Evolutionary conservation across 805 yeast species (phyloP), one percentile per base, ranked within the genome.

Genomic region (Kregervanrija delftensis): DNA sequence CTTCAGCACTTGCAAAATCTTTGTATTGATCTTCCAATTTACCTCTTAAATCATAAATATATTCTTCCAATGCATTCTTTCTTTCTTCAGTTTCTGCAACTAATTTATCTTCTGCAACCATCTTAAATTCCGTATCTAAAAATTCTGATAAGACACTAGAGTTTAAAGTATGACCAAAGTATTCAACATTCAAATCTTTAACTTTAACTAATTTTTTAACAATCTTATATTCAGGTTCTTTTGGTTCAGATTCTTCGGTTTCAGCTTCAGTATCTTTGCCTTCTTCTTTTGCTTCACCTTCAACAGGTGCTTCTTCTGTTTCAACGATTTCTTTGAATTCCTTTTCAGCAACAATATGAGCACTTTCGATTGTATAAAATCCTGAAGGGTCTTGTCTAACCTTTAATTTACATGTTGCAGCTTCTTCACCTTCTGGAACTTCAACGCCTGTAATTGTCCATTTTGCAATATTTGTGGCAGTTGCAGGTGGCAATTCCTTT

Each of bases 11-110:
- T 47, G 97, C 96, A 65, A 90, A 93, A 58, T 74, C 81, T 55
- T 86, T 77, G 66, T 91, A 91, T 59, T 81, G 82, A 46, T 89
- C 99, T 49, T 90, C 98, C 62, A 93, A 76, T 75, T 93, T 93
- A 66, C 95, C 96, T 74, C 99, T 86, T 70, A 91, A 81, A 60
- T 88, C 95, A 73, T 93, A 93, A 62, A 93, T 93, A 77, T 93
- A 93, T 77, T 93, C 99, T 77, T 93, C 99, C 51, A 93, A 77
- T 54, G 96, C 93, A 68, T 93, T 93, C 84, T 93, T 93, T 71
- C 89, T 88, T 73, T 93, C 97, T 76, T 93, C 98, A 55, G 98
- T 93, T 73, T 93, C 98, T 55, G 95, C 95, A 54, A 93, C 97
- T 59, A 91, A 82, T 75, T 90, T 93, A 71, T 93, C 99, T 63